Evolutionary conservation across 2,329 filamentous ascomycete genomes (phyloP).

Genomic region (Grosmannia serpens): DNA sequence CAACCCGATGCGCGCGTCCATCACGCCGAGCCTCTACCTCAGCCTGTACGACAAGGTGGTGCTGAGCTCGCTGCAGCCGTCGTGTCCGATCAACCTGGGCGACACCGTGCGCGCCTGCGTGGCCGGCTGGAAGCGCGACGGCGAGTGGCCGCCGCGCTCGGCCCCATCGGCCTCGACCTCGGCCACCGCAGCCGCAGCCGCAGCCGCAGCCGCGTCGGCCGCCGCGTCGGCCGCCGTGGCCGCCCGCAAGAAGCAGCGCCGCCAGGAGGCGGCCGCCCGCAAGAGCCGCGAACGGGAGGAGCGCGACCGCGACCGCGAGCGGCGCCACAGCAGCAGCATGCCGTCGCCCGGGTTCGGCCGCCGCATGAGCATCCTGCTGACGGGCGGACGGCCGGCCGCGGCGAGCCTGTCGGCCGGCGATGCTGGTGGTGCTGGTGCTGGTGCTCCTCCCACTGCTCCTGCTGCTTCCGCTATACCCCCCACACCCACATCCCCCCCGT

Average conservation of each 20-base stretch:
- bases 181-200: neutral
- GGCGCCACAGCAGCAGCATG: constrained; percentile 1
- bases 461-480: too few species aligned
- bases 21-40: constrained; percentile 61
- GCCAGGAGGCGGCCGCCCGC: neutral
- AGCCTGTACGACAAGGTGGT: constrained; percentile 88
- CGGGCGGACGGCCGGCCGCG: neutral
- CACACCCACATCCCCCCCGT: neutral
- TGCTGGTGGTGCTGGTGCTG: neutral
- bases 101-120: constrained; percentile 76
- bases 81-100: constrained; percentile 75
- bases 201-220: neutral
- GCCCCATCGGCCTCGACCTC: neutral
- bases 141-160: constrained; percentile 70
- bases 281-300: neutral
- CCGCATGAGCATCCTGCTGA: constrained; percentile 10
- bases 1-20: constrained; percentile 68
- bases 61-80: constrained; percentile 65
- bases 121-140: constrained; percentile 82
- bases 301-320: neutral
- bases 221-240: neutral
- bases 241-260: constrained; percentile 1
- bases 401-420: neutral
- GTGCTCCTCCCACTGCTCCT: too few species aligned
- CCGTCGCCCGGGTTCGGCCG: constrained; percentile 6